A percentile compares a stretch with the other conserved stretches of the same genome.
These are phyloP conservation scores for Aureobasidium subglaciale DNA, from an alignment of 2,329 filamentous ascomycete species.

Conservation along the genomic window DNA sequence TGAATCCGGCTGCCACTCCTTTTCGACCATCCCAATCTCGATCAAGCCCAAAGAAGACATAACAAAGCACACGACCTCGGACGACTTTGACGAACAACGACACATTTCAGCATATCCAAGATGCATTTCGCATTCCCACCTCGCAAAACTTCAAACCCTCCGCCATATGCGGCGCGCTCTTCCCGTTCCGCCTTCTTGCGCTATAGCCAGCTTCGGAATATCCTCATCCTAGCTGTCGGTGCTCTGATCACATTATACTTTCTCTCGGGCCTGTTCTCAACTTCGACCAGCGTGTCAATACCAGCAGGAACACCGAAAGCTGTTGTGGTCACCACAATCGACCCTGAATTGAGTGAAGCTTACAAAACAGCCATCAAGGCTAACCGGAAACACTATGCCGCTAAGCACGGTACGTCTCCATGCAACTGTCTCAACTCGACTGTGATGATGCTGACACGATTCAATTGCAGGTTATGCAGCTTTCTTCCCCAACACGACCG, in stretches of 20 bases:
- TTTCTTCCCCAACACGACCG: constrained; percentile 69
- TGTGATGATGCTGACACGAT: constrained; percentile 16
- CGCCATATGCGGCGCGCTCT: constrained; percentile 59
- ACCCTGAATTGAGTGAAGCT: constrained; percentile 56
- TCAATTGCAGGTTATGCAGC: constrained; percentile 64
- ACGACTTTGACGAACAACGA: constrained; percentile 3
- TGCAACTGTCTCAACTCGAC: not conserved
- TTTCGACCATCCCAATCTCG: not conserved
- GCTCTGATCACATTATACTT: constrained; percentile 57
- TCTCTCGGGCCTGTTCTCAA: constrained; percentile 38
- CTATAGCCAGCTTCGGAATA: constrained; percentile 32
- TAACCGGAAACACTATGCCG: constrained; percentile 80
- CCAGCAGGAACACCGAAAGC: constrained; percentile 45
- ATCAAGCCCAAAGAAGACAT: not conserved
- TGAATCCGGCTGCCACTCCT: not conserved
- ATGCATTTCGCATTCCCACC: constrained; percentile 89
- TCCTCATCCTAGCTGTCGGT: constrained; percentile 49
- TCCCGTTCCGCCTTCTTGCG: constrained; percentile 44
- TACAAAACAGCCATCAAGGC: constrained; percentile 69
- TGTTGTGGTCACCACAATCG: constrained; percentile 80
- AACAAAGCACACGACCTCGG: not conserved
- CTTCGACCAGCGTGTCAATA: constrained; percentile 2
- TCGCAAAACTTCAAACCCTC: constrained; percentile 71
- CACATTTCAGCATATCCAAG: not conserved
- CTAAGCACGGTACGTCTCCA: constrained; percentile 64